Evolutionary conservation across 768 basidiomycete species (phyloP).

Genomic region (Hericium alpestre): DNA sequence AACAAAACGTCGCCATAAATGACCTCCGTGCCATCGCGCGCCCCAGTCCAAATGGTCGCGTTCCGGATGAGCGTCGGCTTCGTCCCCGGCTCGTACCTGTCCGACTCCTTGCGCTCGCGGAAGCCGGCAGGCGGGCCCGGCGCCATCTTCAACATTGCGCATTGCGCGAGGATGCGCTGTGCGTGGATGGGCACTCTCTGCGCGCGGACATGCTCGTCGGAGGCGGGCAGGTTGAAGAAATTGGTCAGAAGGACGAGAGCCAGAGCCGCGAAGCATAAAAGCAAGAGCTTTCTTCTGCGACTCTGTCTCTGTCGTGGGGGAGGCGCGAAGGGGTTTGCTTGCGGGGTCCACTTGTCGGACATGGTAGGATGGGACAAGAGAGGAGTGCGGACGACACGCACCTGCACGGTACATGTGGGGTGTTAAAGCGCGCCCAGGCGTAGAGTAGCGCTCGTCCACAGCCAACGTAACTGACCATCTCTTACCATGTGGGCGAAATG

Average conservation of each 20-base stretch:
- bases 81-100: constrained; percentile 58
- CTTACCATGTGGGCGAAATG: neutral
- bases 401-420: neutral
- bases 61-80: constrained; percentile 60
- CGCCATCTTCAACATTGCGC: constrained; percentile 18
- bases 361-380: neutral
- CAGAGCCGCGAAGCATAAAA: no score
- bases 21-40: constrained; percentile 41
- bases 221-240: neutral
- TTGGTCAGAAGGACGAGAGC: neutral
- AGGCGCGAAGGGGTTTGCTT: neutral
- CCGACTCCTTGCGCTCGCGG: constrained; percentile 30
- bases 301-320: no score
- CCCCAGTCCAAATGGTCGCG: constrained; percentile 57
- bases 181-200: constrained; percentile 17
- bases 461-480: neutral
- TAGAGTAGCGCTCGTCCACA: neutral
- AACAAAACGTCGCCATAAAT: constrained; percentile 56
- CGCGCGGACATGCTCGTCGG: neutral
- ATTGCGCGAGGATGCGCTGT: constrained; percentile 19
- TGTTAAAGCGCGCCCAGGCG: neutral
- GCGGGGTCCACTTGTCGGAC: neutral
- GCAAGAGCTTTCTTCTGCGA: no score
- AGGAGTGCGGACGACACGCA: neutral
- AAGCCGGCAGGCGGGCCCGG: constrained; percentile 24